Conservation (phyloP, 2,329 filamentous ascomycete genomes). For the Pseudopithomyces maydicus region DNA sequence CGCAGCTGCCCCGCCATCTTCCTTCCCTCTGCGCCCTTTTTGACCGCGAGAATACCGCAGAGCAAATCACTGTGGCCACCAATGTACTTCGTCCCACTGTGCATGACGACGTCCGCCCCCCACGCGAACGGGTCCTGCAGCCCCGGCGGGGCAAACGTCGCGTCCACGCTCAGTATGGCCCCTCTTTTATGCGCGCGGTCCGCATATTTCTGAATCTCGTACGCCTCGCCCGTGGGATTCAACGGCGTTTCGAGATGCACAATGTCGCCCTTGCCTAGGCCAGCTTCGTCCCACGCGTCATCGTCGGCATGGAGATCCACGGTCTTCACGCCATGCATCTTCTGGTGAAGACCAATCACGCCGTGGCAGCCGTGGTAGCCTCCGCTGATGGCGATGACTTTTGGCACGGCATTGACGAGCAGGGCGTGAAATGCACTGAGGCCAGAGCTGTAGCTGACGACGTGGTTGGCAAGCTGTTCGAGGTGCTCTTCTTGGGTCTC, state of each 20-base stretch:
- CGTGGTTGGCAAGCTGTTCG: constrained; percentile 49
- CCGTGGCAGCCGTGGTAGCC: constrained; percentile 96
- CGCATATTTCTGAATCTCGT: constrained; percentile 73
- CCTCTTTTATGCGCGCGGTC: constrained; percentile 72
- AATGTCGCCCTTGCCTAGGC: constrained; percentile 77
- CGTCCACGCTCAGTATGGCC: constrained; percentile 81
- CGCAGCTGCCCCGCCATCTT: constrained; percentile 57
- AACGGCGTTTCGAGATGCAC: constrained; percentile 92
- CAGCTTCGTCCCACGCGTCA: constrained; percentile 64
- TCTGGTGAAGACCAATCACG: constrained; percentile 73
- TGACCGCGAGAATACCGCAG: constrained; percentile 78
- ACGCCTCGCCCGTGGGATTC: constrained; percentile 86
- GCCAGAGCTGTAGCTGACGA: constrained; percentile 81
- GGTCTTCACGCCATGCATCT: constrained; percentile 75
- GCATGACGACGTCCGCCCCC: constrained; percentile 88
- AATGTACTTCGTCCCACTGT: constrained; percentile 94
- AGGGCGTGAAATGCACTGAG: constrained; percentile 88
- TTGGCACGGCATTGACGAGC: constrained; percentile 82
- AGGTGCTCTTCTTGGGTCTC: constrained; percentile 32
- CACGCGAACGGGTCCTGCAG: constrained; percentile 82
- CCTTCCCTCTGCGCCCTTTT: constrained; percentile 40
- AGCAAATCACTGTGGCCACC: constrained; percentile 95
- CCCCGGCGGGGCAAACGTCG: constrained; percentile 90
- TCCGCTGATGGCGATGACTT: constrained; percentile 77
- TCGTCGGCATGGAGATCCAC: constrained; percentile 64